Base-by-base conservation (phyloP, 2,329 filamentous ascomycete genomes). In the Didymella exigua region DNA sequence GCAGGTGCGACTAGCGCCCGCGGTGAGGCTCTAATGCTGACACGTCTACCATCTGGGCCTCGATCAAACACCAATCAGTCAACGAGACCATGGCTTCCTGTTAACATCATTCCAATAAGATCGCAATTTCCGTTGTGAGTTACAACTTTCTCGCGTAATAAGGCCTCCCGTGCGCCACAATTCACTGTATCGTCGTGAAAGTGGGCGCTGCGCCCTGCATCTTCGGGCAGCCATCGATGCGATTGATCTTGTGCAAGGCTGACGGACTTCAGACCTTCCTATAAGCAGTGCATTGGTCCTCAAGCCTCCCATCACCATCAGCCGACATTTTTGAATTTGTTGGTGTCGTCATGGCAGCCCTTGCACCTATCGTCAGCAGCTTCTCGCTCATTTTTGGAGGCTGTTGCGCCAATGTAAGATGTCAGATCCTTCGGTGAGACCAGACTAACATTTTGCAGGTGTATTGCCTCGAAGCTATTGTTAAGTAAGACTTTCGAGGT, bases 381-480 rank as follows among this genome's bases (percentile, higher is more conserved):
- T 82, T 93, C 54, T 83, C 82, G 46, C 83, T 98, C 62, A 98
- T 99, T 56, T 97, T 99, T 75, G 95, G 95, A 46, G 95, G 95
- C 26, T 96, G 92, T 73, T 96, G 93, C 78, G 91, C 91, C 30
- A 96, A 96, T 82, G 93, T 93, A 79, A 76, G 86, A 34, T 27
- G 7, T 1, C 4, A 34, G 18, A 23, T 44, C 45, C 30, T 2
- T 21, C 29, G 16, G 11, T 10, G 34, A 21, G 6, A n/a, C 37
- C 19, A 18, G 13, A 9, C 61, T 66, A 42, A 69, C 29, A 57
- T 18, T 9, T 73, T 62, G 29, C 59, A 96, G 88, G 91, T 97
- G n/a, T 98, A 96, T 77, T 91, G 93, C 34, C 82, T 99, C 52
- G 95, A 99, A 77, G 90, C 91, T 41, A 96, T 98, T 67, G 87